Evolutionary conservation across 2,329 filamentous ascomycete genomes (phyloP), one percentile per base, ranked within the genome.

Genomic region (Diaporthe helianthi): DNA sequence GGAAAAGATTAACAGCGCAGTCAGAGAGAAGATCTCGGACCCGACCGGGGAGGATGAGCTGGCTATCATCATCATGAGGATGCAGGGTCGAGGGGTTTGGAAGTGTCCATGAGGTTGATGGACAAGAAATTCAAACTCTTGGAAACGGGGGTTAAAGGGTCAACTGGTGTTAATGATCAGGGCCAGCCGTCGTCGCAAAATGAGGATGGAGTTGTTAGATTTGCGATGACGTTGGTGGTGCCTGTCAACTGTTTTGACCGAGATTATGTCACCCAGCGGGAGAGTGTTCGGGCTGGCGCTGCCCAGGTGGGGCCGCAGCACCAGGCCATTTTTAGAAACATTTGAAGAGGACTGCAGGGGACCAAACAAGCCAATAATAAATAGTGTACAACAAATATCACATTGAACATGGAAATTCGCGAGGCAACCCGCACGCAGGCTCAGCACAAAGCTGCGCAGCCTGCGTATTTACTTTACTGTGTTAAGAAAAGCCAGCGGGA

Each of bases 21-120:
- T 76, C 74, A 89, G 79, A 73, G 93, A 89, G 81, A 98, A 97
- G 76, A 95, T 84, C 77, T 90, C 89, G 66, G 94, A 97, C 80
- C 91, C 90, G 65, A 94, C 87, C 41, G 93, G 89, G 71, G 89
- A 89, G 73, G 65, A 70, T 46, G 71, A 36, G 22, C 24, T 64
- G 46, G 69, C 67, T 52, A 75, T 65, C 69, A 72, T 65, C 69
- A 72, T 72, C 63, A 73, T 69, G 63, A 58, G 54, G 49, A 67
- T 71, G 63, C 53, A 51, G 44, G 65, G 47, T 33, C 54, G 36
- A 24, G 38, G 51, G 36, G 19, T 29, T 33, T 64, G 31, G 44
- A 58, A 67, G 26, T 17, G 58, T 66, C 68, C 68, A 70, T 70
- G 58, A 61, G 41, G 53, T 49, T 69, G 15, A 33, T 49, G 41